Base-by-base conservation (phyloP, 2,329 filamentous ascomycete genomes). In the Cladophialophora chaetospira region DNA sequence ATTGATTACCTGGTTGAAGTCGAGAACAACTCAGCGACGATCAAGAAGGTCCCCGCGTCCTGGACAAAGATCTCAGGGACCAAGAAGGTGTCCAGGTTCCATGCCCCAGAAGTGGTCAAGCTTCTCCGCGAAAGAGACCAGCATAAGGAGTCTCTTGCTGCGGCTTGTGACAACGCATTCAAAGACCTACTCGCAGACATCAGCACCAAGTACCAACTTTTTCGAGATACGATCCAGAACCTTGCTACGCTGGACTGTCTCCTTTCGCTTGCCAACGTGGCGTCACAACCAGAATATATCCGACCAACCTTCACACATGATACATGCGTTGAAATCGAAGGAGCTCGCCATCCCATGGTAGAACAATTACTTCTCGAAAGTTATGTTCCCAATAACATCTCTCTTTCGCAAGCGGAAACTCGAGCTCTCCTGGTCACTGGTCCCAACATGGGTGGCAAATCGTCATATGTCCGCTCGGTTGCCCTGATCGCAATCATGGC, bases 401-500 rank as follows among this genome's bases (percentile, higher is more conserved):
- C 82, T 2, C 82, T 97, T 44, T 81, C 84, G n/a, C 82, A 85
- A 2, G 81, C 84, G 1, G 70, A 78, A 0, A 82, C 85, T 0
- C 82, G 89, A 4, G 90, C 91, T 2, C 83, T 97, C 65, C 86
- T 97, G 54, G 87, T 99, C 67, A 99, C 94, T 0, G 94, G 94
- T 0, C 94, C 94, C 26, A 99, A 99, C 76, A 99, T 99, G 94
- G 94, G 94, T 67, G 94, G 94, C 55, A 99, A 99, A 71, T 96
- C 91, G n/a, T 94, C 88, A 56, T 99, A 96, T 72, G 93, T 99
- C 19, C 90, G 94, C 51, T 89, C 92, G 64, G 86, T 96, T 42
- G 93, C 94, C 8, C 84, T 99, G 5, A 91, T 97, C 61, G 84
- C 88, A 45, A 92, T 99, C 67, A 92, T 99, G 77, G 91, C 91